Evolutionary conservation across 1,284 basidiomycete genomes (phyloP), one percentile per base, ranked within the genome.

Genomic region (Porogramme epimiltina): DNA sequence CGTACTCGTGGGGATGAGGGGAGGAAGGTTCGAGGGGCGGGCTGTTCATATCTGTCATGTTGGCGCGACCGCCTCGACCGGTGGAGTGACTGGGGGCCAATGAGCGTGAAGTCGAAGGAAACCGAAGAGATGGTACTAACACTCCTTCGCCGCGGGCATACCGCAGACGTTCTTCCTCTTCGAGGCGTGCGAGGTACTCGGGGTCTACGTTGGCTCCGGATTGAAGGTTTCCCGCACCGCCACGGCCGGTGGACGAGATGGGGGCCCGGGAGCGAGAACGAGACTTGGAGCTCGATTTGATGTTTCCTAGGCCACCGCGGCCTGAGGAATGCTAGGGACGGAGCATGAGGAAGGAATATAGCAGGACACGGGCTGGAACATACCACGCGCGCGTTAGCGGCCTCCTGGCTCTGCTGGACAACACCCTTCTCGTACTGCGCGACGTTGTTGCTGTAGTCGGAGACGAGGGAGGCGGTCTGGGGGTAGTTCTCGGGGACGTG

Each of bases 31-130:
- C 79, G 39, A 73, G 63, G 0, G 66, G 61, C 0, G 81, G 80
- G 5, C 67, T 66, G 23, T 71, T 70, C 0, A 64, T 42, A 18
- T 55, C n/a, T 0, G 76, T 78, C 23, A 84, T 58, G 55, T 91
- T 91, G 1, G 84, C 87, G 3, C 70, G 62, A 16, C 88, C 88
- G 16, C 88, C 88, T 34, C 88, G 79, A 19, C 86, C 89, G 1
- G 81, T 84, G 4, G 84, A 84, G 63, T 88, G 87, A 16, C 82
- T 86, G 52, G 16, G 28, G 31, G 13, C 5, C 9, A 45, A 38
- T 38, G 44, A 49, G 22, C 24, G 42, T 23, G 5, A 18, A 5
- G 28, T n/a, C 11, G 43, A n/a, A 37, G 15, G 18, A 16, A 16
- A 42, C 26, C 44, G 18, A 3, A 41, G 36, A 15, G 45, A 33